Base-by-base conservation (phyloP, 2,329 filamentous ascomycete genomes). In the Colletotrichum simmondsii region DNA sequence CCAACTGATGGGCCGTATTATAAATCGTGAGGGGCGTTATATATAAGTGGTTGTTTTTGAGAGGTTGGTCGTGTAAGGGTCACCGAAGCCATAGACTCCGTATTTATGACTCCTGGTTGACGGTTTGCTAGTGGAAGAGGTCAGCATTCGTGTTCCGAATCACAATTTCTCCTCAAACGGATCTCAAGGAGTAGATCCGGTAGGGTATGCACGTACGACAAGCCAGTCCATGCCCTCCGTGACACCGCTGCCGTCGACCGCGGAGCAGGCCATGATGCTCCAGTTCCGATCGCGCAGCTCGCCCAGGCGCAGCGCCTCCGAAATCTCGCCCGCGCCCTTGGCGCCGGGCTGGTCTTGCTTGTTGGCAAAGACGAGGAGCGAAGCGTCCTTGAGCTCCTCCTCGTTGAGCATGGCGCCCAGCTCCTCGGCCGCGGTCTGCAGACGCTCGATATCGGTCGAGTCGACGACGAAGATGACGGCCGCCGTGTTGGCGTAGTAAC, bases 141-240 rank as follows among this genome's bases (percentile, higher is more conserved):
- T 74, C 59, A 74, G 73, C 37, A 12, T 22, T 64, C 28, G 12
- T 19, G 14, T 42, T 16, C 14, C 14, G 19, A 30, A 19, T 28
- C 2, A 32, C 24, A 37, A 26, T 28, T 35, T 12, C 32, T 35
- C 11, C 32, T 8, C 32, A 35, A 35, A 35, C 12, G 32, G 32
- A 12, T 35, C 32, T 35, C 32, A 12, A 1, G 32, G 32, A 12
- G 11, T 7, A 30, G 30, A 12, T 56, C 11, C 4, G 30, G 24
- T 11, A 24, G 46, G 22, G 32, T 19, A 35, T 22, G 28, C 66
- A 87, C 88, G 83, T 84, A 96, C 94, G 88, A 97, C 95, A 81
- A 99, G 87, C 97, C 97, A 99, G 84, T 99, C 97, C 97, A 99
- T 99, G 73, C 97, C 97, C 85, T 99, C 97, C 75, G 93, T 94